These are phyloP conservation scores for Auxenochlorella pyrenoidosa DNA, from an alignment of 139 green algal genomes.

Conservation along the genomic window DNA sequence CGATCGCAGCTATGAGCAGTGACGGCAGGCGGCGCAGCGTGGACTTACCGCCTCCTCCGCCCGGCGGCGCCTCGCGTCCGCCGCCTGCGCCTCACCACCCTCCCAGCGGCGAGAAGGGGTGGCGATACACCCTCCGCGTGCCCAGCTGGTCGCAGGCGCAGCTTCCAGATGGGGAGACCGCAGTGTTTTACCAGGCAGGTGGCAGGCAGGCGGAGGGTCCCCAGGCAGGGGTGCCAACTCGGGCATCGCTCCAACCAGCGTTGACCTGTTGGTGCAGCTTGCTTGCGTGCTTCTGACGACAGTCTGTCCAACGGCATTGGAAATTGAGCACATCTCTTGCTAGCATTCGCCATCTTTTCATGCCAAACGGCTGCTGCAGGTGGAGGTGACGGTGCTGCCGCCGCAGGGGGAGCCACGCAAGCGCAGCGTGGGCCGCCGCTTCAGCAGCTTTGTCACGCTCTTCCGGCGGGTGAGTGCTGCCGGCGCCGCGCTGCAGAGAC, in stretches of 20 bases:
- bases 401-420: constrained; percentile 39
- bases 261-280: too few species aligned
- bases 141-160: constrained; percentile 35
- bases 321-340: too few species aligned
- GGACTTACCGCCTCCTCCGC: background rate
- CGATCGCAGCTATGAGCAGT: background rate
- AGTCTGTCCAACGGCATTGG: too few species aligned
- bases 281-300: too few species aligned
- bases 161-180: constrained; percentile 35
- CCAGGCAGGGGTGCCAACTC: background rate
- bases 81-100: constrained; percentile 4
- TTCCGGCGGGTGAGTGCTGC: constrained; percentile 38
- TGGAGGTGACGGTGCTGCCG: constrained; percentile 58
- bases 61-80: background rate
- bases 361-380: background rate
- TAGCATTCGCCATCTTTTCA: background rate
- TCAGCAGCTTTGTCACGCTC: constrained; percentile 55
- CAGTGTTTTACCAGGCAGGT: constrained; percentile 37
- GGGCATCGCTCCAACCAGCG: background rate
- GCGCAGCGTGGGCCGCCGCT: constrained; percentile 55
- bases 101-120: constrained; percentile 1
- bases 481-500: background rate
- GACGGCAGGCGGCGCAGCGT: background rate
- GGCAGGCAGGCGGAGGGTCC: background rate
- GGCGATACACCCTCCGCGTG: constrained; percentile 37